Percentiles rank a stretch among this genome's conserved stretches.
Conservation (phyloP, 495 filamentous ascomycete species). For the Penicillium atrosanguineum region DNA sequence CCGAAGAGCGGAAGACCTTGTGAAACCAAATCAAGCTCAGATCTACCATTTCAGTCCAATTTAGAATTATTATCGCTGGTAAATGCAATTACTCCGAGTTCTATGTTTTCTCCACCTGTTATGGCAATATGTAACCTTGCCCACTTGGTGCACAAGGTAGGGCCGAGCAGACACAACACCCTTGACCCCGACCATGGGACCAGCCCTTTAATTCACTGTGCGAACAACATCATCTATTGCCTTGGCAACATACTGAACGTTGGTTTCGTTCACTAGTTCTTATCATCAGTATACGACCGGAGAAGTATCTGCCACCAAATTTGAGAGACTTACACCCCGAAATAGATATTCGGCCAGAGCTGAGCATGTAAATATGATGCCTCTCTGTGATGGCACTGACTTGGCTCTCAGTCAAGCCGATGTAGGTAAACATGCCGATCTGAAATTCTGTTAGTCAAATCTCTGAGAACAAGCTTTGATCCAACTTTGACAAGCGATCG, state of each 20-base stretch:
- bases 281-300: neutral
- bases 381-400: conserved; percentile 17
- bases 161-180: no score
- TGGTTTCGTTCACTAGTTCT: neutral
- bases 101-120: no score
- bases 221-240: neutral
- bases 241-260: neutral
- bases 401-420: conserved; percentile 19
- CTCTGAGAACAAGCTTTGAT: neutral
- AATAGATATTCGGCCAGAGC: conserved; percentile 16
- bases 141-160: no score
- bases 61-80: no score
- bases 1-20: no score
- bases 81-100: no score
- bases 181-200: neutral
- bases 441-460: neutral
- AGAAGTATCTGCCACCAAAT: neutral
- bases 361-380: conserved; percentile 25
- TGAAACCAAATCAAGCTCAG: no score
- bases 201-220: neutral
- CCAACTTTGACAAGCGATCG: no score
- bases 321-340: neutral
- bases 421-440: conserved; percentile 35
- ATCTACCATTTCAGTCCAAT: no score
- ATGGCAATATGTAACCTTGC: no score